Percentiles rank a stretch among this genome's conserved stretches.
These are phyloP conservation scores for Pythium diclinum DNA, from an alignment of 352 stramenopile genomes.

Conservation along the genomic window DNA sequence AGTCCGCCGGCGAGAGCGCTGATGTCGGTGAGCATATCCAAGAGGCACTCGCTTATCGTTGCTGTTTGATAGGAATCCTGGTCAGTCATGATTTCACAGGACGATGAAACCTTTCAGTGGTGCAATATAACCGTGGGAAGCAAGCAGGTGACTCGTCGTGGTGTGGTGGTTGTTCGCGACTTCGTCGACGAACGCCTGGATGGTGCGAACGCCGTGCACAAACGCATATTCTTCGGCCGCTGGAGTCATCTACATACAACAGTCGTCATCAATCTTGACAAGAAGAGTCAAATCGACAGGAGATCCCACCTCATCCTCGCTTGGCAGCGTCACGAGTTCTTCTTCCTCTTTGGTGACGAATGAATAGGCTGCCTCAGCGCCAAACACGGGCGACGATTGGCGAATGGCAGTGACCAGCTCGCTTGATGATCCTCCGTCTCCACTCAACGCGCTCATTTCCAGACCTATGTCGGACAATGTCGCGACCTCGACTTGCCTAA, in stretches of 20 bases:
- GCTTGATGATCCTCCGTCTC: no score
- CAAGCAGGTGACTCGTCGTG: not conserved
- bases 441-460: not conserved
- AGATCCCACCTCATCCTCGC: not conserved
- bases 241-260: not conserved
- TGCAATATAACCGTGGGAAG: conserved; percentile 6
- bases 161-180: not conserved
- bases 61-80: not conserved
- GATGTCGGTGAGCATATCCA: conserved; percentile 10
- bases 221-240: conserved; percentile 14
- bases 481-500: not conserved
- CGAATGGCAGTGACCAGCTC: not conserved
- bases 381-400: not conserved
- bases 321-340: not conserved
- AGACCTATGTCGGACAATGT: not conserved
- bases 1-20: not conserved
- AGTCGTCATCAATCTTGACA: not conserved
- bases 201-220: conserved; percentile 2
- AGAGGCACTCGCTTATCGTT: conserved; percentile 13
- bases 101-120: no score
- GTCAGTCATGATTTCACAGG: not conserved
- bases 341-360: conserved; percentile 7
- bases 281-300: not conserved
- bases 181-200: conserved; percentile 19
- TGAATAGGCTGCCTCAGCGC: not conserved